Percentiles rank a stretch among this genome's conserved stretches.
These are phyloP conservation scores for Camelina sativa DNA, from an alignment of 345 rosid species.

Conservation along the genomic window DNA sequence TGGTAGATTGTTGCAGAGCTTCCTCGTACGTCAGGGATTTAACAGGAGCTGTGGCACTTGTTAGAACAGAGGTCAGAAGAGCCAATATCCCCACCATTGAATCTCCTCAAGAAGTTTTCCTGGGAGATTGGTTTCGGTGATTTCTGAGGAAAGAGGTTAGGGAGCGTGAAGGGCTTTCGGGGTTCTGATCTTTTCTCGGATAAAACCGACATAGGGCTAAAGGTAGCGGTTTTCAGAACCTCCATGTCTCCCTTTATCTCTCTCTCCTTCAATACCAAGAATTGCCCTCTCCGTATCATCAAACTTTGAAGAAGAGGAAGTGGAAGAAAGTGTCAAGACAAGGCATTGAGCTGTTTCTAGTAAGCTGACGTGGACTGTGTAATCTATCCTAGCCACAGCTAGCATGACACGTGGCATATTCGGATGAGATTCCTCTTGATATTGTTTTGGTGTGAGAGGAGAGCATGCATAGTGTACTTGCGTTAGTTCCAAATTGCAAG, in stretches of 20 bases:
- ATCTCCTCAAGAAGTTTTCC: slow-evolving; percentile 52
- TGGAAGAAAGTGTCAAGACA: slow-evolving; percentile 4
- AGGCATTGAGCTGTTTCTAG: slow-evolving; percentile 46
- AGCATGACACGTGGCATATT: slow-evolving; percentile 54
- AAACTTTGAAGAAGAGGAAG: slow-evolving; percentile 12
- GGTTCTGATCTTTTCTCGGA: slow-evolving; percentile 61
- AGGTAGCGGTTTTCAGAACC: slow-evolving; percentile 70
- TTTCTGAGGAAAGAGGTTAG: slow-evolving; percentile 48
- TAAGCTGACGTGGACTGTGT: slow-evolving; percentile 56
- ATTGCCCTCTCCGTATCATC: slow-evolving; percentile 26
- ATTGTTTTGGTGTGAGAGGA: slow-evolving; percentile 18
- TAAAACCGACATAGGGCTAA: slow-evolving; percentile 69
- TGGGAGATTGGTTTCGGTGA: slow-evolving; percentile 44
- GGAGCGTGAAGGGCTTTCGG: slow-evolving; percentile 51
- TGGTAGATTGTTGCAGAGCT: slow-evolving; percentile 66
- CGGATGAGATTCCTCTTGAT: slow-evolving; percentile 48
- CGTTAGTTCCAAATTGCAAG: background rate
- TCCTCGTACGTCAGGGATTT: slow-evolving; percentile 82
- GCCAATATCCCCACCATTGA: slow-evolving; percentile 60
- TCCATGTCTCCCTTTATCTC: slow-evolving; percentile 52
- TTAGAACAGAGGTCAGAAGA: slow-evolving; percentile 67
- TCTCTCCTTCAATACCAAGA: slow-evolving; percentile 26
- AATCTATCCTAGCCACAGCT: slow-evolving; percentile 46
- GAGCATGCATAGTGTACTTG: slow-evolving; percentile 11
- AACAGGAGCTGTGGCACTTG: slow-evolving; percentile 49